phyloP scores from a whole-genome alignment of 305 asterid genomes.

The Striga hermonthica region DNA sequence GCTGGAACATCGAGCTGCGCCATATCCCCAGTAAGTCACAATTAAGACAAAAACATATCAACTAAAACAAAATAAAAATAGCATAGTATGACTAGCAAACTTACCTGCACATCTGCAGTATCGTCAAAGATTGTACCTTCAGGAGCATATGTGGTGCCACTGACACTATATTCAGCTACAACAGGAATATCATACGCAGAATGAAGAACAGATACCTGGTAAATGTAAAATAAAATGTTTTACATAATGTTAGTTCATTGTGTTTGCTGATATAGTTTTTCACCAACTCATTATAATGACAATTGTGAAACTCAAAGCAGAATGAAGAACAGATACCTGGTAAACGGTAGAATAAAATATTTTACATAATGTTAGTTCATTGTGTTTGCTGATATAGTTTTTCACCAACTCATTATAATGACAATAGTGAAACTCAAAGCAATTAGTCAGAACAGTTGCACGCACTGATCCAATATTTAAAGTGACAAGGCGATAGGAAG shows the following conservation, averaged over 20 bases:
- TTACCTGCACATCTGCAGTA: constrained; percentile 61
- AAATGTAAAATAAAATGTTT: constrained; percentile 21
- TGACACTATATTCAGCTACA: constrained; percentile 69
- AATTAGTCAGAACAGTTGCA: constrained; percentile 1
- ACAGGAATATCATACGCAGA: constrained; percentile 62
- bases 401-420: constrained; percentile 3
- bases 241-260: constrained; percentile 24
- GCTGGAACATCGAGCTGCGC: constrained; percentile 95
- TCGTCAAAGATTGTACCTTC: constrained; percentile 81
- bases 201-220: constrained; percentile 84
- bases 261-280: constrained; percentile 20
- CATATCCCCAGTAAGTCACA: constrained; percentile 32
- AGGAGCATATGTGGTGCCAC: constrained; percentile 97
- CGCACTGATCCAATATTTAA: constrained; percentile 21
- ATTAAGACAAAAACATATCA: constrained; percentile 22
- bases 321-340: constrained; percentile 87
- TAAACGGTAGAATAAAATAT: constrained; percentile 20
- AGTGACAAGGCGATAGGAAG: constrained; percentile 19
- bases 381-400: constrained; percentile 20
- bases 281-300: neutral
- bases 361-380: constrained; percentile 25
- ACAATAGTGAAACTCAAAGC: constrained; percentile 19
- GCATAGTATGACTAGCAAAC: constrained; percentile 23
- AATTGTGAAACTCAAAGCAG: too few relatives aligned
- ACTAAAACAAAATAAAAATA: constrained; percentile 17